Base-by-base conservation (phyloP, 23 red algal genomes). In the Cyanidioschyzon merolae region DNA sequence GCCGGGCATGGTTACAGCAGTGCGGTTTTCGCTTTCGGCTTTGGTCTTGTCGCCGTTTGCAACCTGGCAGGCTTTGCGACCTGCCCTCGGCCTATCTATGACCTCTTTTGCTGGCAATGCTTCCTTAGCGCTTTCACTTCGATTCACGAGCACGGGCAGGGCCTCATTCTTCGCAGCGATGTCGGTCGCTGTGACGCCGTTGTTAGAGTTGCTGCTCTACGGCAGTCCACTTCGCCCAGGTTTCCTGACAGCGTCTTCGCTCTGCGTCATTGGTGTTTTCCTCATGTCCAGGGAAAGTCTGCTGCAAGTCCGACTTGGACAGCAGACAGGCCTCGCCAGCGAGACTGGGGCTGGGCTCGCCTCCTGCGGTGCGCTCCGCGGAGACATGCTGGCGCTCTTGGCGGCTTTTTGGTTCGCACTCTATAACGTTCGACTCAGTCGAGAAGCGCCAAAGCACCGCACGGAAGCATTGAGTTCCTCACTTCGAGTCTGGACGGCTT, bases 321-420 rank as follows among this genome's bases (percentile, higher is more conserved):
- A 35, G 7, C n/a, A 3, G n/a, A 71, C 12, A 3, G 32, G 12
- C 16, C 2, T 35, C n/a, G 12, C 63, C 12, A 12, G 2, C 16
- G 63, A 32, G 7, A 71, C 12, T 7, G 29, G n/a, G 63, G 29
- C 63, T 7, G 63, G 7, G 12, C 63, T 71, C 12, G 12, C 3
- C 29, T 32, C 29, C 29, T 54, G 45, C 12, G 45, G 12, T 21
- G 7, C 30, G 63, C 16, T 71, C 2, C 63, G 63, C 12, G 63
- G 63, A 17, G 63, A 71, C 29, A 7, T 71, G 29, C 63, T 71
- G 12, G 63, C 63, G 63, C 63, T 71, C n/a, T 12, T 71, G 16
- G 63, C 63, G 12, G 63, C 63, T 25, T 71, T 71, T 27, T 71
- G 63, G 63, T 71, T 71, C 63, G 63, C 63, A 27, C 63, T 71